These are phyloP conservation scores for Chrysanthemum lavandulifolium DNA, from an alignment of 129 eudicot genomes.

Conservation along the genomic window DNA sequence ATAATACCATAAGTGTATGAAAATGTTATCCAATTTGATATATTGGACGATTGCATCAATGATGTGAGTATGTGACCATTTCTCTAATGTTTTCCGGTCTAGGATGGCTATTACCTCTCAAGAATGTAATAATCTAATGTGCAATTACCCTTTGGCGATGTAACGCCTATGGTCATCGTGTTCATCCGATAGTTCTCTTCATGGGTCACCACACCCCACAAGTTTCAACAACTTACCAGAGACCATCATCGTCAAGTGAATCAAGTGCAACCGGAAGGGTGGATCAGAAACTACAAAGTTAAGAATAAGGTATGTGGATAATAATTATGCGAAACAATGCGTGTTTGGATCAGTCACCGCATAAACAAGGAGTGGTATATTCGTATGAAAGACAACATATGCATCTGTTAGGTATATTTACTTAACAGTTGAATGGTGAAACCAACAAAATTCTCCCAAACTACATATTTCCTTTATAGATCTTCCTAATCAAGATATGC, in stretches of 20 bases:
- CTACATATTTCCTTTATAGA: no score
- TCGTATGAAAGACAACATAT: no score
- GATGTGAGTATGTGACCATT: slow-evolving; percentile 11
- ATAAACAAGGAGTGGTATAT: no score
- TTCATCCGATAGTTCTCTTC: slow-evolving; percentile 18
- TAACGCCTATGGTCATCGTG: slow-evolving; percentile 37
- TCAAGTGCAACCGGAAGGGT: no score
- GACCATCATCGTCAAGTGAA: slow-evolving; percentile 14
- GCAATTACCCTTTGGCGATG: slow-evolving; percentile 48
- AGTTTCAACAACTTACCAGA: slow-evolving; percentile 21
- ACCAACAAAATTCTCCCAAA: no score
- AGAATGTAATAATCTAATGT: slow-evolving; percentile 35
- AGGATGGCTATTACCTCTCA: slow-evolving; percentile 49
- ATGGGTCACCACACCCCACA: slow-evolving; percentile 23
- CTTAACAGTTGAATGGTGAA: no score
- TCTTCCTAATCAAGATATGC: no score
- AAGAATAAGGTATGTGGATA: no score
- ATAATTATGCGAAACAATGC: no score
- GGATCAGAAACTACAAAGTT: no score
- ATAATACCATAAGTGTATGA: background rate
- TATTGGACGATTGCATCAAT: background rate
- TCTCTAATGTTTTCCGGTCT: slow-evolving; percentile 12
- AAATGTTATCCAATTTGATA: background rate
- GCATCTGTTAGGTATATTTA: no score
- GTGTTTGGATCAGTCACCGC: no score